These are phyloP conservation scores for Mycena chlorophos DNA, from an alignment of 768 basidiomycete genomes.

Conservation along the genomic window DNA sequence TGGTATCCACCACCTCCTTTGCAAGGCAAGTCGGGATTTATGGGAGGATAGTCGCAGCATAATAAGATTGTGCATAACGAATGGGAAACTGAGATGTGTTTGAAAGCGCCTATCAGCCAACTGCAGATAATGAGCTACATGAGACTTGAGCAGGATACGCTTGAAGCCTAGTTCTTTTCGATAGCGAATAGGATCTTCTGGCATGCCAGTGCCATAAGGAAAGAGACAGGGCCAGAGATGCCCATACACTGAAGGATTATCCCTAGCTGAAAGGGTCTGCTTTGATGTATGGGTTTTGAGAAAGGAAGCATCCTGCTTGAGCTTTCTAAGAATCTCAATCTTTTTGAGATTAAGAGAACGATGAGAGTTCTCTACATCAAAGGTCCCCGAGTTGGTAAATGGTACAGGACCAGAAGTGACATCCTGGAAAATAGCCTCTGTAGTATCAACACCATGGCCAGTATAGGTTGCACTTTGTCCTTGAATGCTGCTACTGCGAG, in stretches of 20 bases:
- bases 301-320: neutral
- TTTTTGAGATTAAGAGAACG: too few species aligned
- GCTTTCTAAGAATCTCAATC: too few species aligned
- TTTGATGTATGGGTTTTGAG: neutral
- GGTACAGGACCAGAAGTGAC: neutral
- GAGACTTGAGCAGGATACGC: neutral
- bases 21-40: constrained; percentile 2
- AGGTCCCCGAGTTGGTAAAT: too few species aligned
- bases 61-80: constrained; percentile 19
- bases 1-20: constrained; percentile 1
- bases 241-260: constrained; percentile 20
- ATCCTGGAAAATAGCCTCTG: constrained; percentile 6
- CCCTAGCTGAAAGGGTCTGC: neutral
- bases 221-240: constrained; percentile 17
- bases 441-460: constrained; percentile 15
- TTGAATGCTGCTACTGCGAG: constrained; percentile 1
- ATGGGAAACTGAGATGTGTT: constrained; percentile 14
- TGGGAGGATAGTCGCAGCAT: constrained; percentile 9
- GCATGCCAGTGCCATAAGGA: constrained; percentile 11
- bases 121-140: constrained; percentile 3
- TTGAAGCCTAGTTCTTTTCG: neutral
- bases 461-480: constrained; percentile 17
- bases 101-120: constrained; percentile 13
- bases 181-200: constrained; percentile 7
- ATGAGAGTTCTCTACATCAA: too few species aligned